phyloP scores from a whole-genome alignment of 495 filamentous ascomycete genomes.

The Chaetomidium leptoderma region DNA sequence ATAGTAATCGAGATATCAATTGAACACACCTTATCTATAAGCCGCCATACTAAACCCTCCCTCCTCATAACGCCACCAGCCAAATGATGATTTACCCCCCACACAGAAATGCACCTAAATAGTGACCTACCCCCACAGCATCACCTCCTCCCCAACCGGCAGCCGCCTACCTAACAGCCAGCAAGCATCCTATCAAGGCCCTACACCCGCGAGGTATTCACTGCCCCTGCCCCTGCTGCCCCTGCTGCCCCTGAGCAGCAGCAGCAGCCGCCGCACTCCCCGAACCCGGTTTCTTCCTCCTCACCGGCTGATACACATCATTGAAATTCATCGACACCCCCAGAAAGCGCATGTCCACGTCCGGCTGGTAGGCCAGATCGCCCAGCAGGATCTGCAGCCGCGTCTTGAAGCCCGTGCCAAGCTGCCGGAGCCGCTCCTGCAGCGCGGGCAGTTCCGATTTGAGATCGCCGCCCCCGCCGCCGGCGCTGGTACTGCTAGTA shows the following conservation, averaged over 20 bases:
- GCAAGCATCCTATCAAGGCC: not conserved
- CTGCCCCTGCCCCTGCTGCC: slow-evolving; percentile 1
- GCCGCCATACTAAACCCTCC: not conserved
- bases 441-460: slow-evolving; percentile 66
- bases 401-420: slow-evolving; percentile 68
- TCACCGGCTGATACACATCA: slow-evolving; percentile 79
- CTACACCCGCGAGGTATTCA: slow-evolving; percentile 11
- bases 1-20: not conserved
- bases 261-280: slow-evolving; percentile 17
- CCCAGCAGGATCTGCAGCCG: slow-evolving; percentile 77
- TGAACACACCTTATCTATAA: not conserved
- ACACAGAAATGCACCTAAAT: not conserved
- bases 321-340: slow-evolving; percentile 99
- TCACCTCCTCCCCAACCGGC: too few relatives aligned
- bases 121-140: not conserved
- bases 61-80: not conserved
- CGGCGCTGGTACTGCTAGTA: not conserved
- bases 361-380: slow-evolving; percentile 87
- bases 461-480: slow-evolving; percentile 21
- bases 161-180: too few relatives aligned
- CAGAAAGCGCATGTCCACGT: slow-evolving; percentile 92
- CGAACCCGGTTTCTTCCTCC: slow-evolving; percentile 43
- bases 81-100: not conserved
- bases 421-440: slow-evolving; percentile 61
- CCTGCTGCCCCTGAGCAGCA: not conserved